Percentiles rank a stretch among this genome's conserved stretches.
phyloP scores from a whole-genome alignment of 2,329 filamentous ascomycete genomes.

The Hirsutella minnesotensis region DNA sequence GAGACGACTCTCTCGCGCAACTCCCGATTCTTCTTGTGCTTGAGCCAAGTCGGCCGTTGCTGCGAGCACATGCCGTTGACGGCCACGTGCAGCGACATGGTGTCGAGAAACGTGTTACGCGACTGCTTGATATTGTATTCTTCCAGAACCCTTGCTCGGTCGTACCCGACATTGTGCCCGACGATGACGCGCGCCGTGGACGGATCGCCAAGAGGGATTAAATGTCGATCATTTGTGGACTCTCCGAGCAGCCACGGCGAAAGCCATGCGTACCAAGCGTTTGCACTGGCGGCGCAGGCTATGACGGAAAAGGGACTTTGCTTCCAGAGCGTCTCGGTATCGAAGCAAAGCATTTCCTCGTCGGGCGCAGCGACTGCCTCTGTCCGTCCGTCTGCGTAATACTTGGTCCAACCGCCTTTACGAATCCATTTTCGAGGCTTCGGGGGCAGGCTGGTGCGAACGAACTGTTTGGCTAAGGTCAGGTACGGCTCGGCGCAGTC shows the following conservation, averaged over 20 bases:
- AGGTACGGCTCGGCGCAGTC: conserved; percentile 83
- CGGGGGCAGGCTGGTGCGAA: conserved; percentile 44
- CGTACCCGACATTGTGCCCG: conserved; percentile 93
- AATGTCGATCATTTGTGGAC: conserved; percentile 61
- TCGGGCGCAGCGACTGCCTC: conserved; percentile 66
- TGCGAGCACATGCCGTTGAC: conserved; percentile 98
- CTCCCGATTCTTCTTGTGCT: conserved; percentile 83
- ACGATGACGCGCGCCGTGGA: conserved; percentile 64
- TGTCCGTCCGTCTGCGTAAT: conserved; percentile 58
- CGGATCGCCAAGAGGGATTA: conserved; percentile 79
- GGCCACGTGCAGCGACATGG: conserved; percentile 95
- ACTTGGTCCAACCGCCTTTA: conserved; percentile 89
- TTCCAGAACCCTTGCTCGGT: conserved; percentile 75
- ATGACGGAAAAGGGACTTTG: conserved; percentile 87
- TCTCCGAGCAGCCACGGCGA: conserved; percentile 90
- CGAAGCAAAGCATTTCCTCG: conserved; percentile 77
- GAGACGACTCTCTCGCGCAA: conserved; percentile 66
- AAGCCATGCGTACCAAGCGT: conserved; percentile 93
- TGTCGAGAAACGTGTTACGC: conserved; percentile 81
- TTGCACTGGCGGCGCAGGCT: conserved; percentile 85
- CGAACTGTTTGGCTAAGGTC: conserved; percentile 61
- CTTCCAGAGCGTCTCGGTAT: conserved; percentile 96
- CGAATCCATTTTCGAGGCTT: conserved; percentile 61
- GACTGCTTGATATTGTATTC: conserved; percentile 81
- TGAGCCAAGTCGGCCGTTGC: conserved; percentile 95